Base-by-base conservation (phyloP, 2,329 filamentous ascomycete genomes). In the Neofusicoccum parvum region DNA sequence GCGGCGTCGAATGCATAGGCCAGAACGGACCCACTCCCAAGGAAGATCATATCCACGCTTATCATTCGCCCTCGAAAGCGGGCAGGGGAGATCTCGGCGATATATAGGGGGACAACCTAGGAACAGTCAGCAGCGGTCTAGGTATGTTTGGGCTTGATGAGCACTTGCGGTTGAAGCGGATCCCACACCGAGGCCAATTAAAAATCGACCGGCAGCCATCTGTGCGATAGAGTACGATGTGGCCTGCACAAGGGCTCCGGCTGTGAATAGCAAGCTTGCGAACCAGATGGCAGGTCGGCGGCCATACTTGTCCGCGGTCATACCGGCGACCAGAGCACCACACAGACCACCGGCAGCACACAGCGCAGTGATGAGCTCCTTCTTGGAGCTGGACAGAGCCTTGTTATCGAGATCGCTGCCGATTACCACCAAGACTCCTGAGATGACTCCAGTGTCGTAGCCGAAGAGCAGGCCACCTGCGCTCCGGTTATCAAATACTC, bases 371-470 rank as follows among this genome's bases (percentile, higher is more conserved):
- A 78, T 76, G 7, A 76, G 71, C 65, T 78, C 76, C 63, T 79
- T 75, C 67, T 79, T 76, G 14, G 41, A 46, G 41, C 41, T 36
- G 1, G 56, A 60, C 41, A 60, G 34, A 37, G 68, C 67, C 15
- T 62, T 20, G 17, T 50, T 36, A 14, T 49, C 43, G 3, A 49
- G 32, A 3, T 69, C 72, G 6, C 73, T 72, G 15, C 64, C 72
- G 45, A 75, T 70, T 0, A 74, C 76, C 12, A 79, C 76, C 12
- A 79, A 70, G 2, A 79, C 75, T 2, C 74, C 75, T 12, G 72
- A 75, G 51, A 78, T 77, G 67, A 78, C 75, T 27, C 76, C 76
- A 65, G 76, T 78, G 62, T 79, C 76, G 64, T 78, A 77, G 27
- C 45, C 46, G 10, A 49, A 70, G 11, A 69, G 65, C 53, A 69